Percentiles rank a stretch among this genome's conserved stretches.
These are phyloP conservation scores for Ophiostoma quercus DNA, from an alignment of 2,329 filamentous ascomycete species.

Conservation along the genomic window DNA sequence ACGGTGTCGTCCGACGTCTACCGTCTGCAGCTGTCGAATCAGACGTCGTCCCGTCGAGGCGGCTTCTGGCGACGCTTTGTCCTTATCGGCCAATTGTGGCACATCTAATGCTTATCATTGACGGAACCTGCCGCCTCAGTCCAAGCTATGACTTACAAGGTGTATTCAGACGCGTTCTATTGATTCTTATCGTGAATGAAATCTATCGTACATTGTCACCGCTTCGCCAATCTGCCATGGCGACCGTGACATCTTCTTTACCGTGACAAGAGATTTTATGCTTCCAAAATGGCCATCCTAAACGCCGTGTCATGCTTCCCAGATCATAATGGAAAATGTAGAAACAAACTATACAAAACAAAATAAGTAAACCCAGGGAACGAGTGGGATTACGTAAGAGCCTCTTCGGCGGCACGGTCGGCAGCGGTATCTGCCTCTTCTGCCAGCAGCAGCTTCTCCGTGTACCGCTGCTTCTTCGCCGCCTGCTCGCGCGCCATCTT, in stretches of 20 bases:
- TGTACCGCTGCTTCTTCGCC: neutral
- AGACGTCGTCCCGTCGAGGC: neutral
- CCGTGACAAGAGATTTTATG: conserved; percentile 5
- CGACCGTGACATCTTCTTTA: neutral
- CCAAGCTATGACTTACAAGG: no score
- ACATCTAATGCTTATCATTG: neutral
- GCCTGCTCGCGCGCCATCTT: conserved; percentile 21
- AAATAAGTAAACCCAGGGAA: no score
- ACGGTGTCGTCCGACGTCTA: neutral
- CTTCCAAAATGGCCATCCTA: neutral
- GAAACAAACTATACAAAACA: neutral
- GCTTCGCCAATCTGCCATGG: neutral
- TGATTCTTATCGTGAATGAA: neutral
- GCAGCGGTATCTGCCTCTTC: neutral
- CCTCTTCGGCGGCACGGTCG: neutral
- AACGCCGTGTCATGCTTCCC: conserved; percentile 5
- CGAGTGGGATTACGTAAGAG: neutral
- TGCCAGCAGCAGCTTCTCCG: neutral
- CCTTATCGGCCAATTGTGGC: neutral
- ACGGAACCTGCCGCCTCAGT: neutral
- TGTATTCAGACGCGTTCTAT: neutral
- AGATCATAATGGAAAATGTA: neutral
- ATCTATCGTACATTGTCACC: neutral
- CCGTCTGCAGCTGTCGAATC: neutral
- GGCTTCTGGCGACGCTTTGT: neutral